Evolutionary conservation across 139 green algal genomes (phyloP).

Genomic region (Volvox africanus): DNA sequence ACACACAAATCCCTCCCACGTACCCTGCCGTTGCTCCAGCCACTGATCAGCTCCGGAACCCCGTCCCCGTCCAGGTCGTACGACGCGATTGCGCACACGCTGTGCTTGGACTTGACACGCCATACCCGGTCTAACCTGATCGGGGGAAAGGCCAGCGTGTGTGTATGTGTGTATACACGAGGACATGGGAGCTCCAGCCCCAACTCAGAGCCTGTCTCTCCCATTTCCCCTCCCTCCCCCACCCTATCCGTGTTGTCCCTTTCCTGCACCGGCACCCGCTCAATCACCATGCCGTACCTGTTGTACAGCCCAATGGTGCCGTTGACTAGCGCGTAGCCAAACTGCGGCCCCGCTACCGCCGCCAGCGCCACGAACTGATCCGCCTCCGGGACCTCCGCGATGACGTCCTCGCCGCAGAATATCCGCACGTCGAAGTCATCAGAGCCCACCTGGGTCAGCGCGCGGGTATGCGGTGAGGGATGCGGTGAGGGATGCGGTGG

Average conservation of each 20-base stretch:
- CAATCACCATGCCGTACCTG: background rate
- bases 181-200: background rate
- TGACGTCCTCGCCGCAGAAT: conserved; percentile 73
- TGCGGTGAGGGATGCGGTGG: too few relatives aligned
- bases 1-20: background rate
- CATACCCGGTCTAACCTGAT: conserved; percentile 71
- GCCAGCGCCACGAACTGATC: conserved; percentile 71
- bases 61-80: conserved; percentile 83
- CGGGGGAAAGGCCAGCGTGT: conserved; percentile 62
- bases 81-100: conserved; percentile 59
- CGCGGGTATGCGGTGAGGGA: too few relatives aligned
- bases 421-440: conserved; percentile 82
- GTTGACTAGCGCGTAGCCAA: conserved; percentile 83
- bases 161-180: background rate
- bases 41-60: conserved; percentile 76
- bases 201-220: too few relatives aligned
- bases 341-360: conserved; percentile 54
- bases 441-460: conserved; percentile 62
- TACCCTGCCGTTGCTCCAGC: conserved; percentile 86
- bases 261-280: background rate
- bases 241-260: too few relatives aligned
- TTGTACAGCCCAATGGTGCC: conserved; percentile 84
- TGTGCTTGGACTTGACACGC: conserved; percentile 86
- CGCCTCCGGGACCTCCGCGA: conserved; percentile 76
- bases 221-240: too few relatives aligned